Conservation (phyloP, 495 filamentous ascomycete species). For the Penicillium mononematosum region DNA sequence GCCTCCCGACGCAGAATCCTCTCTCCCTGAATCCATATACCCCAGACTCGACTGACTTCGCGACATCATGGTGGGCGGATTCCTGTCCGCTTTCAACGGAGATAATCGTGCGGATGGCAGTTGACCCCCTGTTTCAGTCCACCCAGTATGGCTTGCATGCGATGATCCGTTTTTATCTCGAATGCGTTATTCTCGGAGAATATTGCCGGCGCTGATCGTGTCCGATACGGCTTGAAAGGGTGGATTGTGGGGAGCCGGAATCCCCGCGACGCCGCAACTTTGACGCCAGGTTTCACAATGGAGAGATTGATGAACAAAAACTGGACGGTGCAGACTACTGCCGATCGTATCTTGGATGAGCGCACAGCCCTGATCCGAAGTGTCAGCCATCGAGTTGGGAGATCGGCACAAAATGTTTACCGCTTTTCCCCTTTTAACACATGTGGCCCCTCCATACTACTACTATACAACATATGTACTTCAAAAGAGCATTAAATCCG, state of each 20-base stretch:
- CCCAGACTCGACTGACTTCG: constrained; percentile 49
- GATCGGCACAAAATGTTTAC: constrained; percentile 26
- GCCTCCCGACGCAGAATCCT: constrained; percentile 34
- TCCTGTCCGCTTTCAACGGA: constrained; percentile 6
- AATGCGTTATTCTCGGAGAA: constrained; percentile 11
- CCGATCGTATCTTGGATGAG: neutral
- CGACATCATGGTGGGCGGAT: constrained; percentile 38
- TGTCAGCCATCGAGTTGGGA: constrained; percentile 23
- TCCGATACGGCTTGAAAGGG: constrained; percentile 13
- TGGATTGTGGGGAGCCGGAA: constrained; percentile 14
- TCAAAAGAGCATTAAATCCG: neutral
- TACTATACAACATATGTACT: no score
- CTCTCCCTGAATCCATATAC: constrained; percentile 34
- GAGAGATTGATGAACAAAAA: neutral
- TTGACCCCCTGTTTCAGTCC: neutral
- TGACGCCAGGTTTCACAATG: neutral
- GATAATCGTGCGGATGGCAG: neutral
- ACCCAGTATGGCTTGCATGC: constrained; percentile 12
- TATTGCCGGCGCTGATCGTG: constrained; percentile 12
- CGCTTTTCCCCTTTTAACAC: constrained; percentile 4
- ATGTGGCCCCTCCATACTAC: neutral
- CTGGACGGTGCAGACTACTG: neutral
- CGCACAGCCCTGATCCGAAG: constrained; percentile 8
- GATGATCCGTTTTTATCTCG: neutral
- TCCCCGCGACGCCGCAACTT: constrained; percentile 19